Evolutionary conservation across 495 filamentous ascomycete genomes (phyloP), one percentile per base, ranked within the genome.

Genomic region (Aspergillus ellipticus): DNA sequence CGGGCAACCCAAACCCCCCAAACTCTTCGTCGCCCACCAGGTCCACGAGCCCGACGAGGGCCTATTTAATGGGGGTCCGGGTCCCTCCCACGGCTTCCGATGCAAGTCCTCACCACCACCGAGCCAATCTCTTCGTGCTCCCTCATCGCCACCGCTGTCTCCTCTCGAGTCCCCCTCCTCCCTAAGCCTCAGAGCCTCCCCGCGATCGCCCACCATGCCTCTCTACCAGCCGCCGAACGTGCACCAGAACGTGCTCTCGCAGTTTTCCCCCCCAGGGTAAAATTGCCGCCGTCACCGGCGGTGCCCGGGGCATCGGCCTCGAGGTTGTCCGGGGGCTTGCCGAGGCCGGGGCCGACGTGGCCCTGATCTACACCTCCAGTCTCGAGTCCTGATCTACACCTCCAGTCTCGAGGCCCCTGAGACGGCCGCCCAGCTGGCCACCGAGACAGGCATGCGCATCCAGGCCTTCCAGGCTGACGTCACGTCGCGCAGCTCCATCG

Each of bases 321-420:
- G 81, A 88, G 5, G 90, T 92, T 66, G 87, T 87, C 13, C 64
- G 90, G 31, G 89, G 84, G 2, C 74, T 95, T 2, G 91, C 91
- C 37, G 90, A 94, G 75, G 89, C 87, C 52, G 90, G 91, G 15
- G 90, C 91, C 43, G 84, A 95, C 64, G 79, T 94, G 33, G 74
- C 93, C 22, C n/a, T n/a, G n/a, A n/a, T n/a, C n/a, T n/a, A n/a
- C n/a, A n/a, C n/a, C n/a, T n/a, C n/a, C n/a, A n/a, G n/a, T n/a
- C n/a, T n/a, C n/a, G n/a, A n/a, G n/a, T n/a, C n/a, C n/a, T n/a
- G n/a, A n/a, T n/a, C n/a, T n/a, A n/a, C n/a, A n/a, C n/a, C n/a
- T n/a, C n/a, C n/a, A n/a, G n/a, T n/a, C n/a, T n/a, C n/a, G n/a
- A n/a, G n/a, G n/a, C n/a, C n/a, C n/a, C n/a, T n/a, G n/a, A n/a